Percentiles rank a stretch among this genome's conserved stretches.
These are phyloP conservation scores for Pleomassaria siparia DNA, from an alignment of 2,329 filamentous ascomycete genomes.

Conservation along the genomic window DNA sequence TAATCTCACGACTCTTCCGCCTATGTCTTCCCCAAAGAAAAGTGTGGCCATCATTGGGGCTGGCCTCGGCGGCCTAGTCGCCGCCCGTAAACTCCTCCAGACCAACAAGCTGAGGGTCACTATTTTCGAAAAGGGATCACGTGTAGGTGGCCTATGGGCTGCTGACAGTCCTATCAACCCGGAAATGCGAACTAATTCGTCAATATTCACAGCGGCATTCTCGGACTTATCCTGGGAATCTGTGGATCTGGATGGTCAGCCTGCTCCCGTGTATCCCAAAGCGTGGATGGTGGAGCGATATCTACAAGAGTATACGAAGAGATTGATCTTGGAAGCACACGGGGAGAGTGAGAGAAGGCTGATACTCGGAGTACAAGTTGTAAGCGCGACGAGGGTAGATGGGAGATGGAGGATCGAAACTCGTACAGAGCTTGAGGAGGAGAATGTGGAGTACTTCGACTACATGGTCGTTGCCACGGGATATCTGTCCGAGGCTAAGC, in stretches of 20 bases:
- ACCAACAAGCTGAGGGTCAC: conserved; percentile 64
- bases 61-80: conserved; percentile 42
- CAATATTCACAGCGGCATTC: conserved; percentile 65
- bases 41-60: conserved; percentile 42
- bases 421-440: not conserved
- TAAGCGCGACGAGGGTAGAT: not conserved
- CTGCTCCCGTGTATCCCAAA: conserved; percentile 64
- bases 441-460: conserved; percentile 54
- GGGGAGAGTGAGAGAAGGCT: not conserved
- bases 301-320: conserved; percentile 61
- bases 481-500: conserved; percentile 67
- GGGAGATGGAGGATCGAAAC: not conserved
- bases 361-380: not conserved
- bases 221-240: conserved; percentile 67
- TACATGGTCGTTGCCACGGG: conserved; percentile 69
- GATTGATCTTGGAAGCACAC: conserved; percentile 49
- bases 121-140: conserved; percentile 64
- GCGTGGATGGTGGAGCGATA: conserved; percentile 75
- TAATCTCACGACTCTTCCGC: no score
- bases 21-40: not conserved
- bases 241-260: conserved; percentile 32
- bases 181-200: conserved; percentile 64
- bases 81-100: conserved; percentile 64
- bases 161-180: conserved; percentile 51
- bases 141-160: conserved; percentile 71